Percentiles rank a stretch among this genome's conserved stretches.
Evolutionary conservation across 257 asterid genomes (phyloP).

Genomic region (Plantago major): DNA sequence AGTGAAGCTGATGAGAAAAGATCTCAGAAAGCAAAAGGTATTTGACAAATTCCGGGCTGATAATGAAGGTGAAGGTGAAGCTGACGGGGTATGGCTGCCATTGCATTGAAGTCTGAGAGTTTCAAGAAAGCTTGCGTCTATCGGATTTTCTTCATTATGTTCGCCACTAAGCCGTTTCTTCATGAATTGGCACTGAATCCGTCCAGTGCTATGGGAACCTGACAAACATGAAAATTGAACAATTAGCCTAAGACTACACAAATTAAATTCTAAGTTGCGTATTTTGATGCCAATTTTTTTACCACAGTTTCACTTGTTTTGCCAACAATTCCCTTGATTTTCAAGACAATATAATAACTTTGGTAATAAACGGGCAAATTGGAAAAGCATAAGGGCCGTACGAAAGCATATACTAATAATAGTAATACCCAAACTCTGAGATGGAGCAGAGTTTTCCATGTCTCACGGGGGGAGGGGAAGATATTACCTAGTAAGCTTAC

Average conservation of each 20-base stretch:
- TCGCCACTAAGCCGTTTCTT: constrained; percentile 46
- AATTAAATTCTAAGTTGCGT: not conserved
- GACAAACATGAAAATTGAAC: not conserved
- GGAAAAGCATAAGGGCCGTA: no score
- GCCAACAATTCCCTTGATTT: no score
- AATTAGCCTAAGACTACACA: not conserved
- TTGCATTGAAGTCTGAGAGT: constrained; percentile 48
- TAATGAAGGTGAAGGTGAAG: constrained; percentile 30
- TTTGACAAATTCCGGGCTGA: constrained; percentile 23
- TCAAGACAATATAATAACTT: no score
- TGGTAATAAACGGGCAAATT: no score
- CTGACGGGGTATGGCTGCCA: constrained; percentile 17
- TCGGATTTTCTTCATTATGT: constrained; percentile 49
- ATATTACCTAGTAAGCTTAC: constrained; percentile 60
- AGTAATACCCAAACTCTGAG: not conserved
- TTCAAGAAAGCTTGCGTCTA: constrained; percentile 50
- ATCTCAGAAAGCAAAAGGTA: no score
- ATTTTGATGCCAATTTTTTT: no score
- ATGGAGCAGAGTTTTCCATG: not conserved
- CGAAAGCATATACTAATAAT: no score
- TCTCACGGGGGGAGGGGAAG: no score
- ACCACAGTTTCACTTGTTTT: no score
- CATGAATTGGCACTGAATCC: constrained; percentile 63
- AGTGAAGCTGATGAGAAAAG: no score
- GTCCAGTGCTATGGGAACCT: constrained; percentile 88